Evolutionary conservation across 805 yeast species (phyloP).

Genomic region (Teunomyces cretensis): DNA sequence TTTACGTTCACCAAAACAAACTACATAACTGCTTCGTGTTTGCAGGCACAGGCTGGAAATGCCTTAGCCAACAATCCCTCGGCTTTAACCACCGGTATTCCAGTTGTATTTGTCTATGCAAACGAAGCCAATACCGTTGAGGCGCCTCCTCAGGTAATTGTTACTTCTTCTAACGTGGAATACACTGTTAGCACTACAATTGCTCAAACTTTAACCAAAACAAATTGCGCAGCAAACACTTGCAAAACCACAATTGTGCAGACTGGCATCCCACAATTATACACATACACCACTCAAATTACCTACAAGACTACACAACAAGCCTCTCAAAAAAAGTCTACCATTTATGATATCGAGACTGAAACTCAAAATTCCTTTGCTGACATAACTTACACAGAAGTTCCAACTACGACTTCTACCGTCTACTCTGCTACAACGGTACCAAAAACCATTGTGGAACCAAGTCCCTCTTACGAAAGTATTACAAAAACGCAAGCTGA

Average conservation of each 20-base stretch:
- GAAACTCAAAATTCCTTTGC: slow-evolving; percentile 16
- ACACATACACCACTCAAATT: slow-evolving; percentile 5
- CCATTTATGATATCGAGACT: slow-evolving; percentile 18
- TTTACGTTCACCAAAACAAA: slow-evolving; percentile 13
- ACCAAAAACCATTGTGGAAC: slow-evolving; percentile 19
- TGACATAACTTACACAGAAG: slow-evolving; percentile 15
- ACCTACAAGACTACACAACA: slow-evolving; percentile 6
- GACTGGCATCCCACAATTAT: slow-evolving; percentile 4
- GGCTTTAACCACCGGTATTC: slow-evolving; percentile 23
- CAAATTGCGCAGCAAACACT: slow-evolving; percentile 8
- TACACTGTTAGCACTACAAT: slow-evolving; percentile 20
- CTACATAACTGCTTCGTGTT: slow-evolving; percentile 11
- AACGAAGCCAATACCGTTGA: slow-evolving; percentile 3
- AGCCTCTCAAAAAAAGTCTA: slow-evolving; percentile 10
- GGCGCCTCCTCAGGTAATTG: background rate
- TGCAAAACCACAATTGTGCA: slow-evolving; percentile 2
- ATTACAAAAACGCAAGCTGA: slow-evolving; percentile 21
- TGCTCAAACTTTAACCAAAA: slow-evolving; percentile 14
- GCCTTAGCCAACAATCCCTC: slow-evolving; percentile 9
- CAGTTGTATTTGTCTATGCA: slow-evolving; percentile 30
- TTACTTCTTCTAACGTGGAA: slow-evolving; percentile 17
- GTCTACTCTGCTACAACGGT: slow-evolving; percentile 25
- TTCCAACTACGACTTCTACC: slow-evolving; percentile 30
- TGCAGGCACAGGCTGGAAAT: slow-evolving; percentile 1
- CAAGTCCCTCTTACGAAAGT: slow-evolving; percentile 18